phyloP scores from a whole-genome alignment of 805 yeast genomes.

The Yarrowia sp. region DNA sequence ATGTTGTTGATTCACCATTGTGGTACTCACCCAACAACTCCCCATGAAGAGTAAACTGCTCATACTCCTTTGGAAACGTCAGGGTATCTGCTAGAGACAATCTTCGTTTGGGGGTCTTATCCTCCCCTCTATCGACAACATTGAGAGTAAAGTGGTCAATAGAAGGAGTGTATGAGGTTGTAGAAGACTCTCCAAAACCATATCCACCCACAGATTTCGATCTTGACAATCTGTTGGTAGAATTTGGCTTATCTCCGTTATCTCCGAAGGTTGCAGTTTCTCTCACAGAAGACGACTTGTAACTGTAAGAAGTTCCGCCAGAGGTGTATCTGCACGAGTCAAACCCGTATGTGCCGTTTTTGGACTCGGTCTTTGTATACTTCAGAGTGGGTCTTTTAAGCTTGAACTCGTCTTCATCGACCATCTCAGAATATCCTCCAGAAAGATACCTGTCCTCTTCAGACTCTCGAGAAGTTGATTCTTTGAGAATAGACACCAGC shows the following conservation, averaged over 20 bases:
- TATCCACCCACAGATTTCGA: not conserved
- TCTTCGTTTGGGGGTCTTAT: not conserved
- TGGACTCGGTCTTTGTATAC: slow-evolving; percentile 5
- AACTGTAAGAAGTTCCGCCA: not conserved
- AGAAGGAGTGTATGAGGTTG: not conserved
- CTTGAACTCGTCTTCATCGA: not conserved
- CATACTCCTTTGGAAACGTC: not conserved
- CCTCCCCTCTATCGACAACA: not conserved
- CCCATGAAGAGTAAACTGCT: not conserved
- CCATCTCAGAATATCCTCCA: slow-evolving; percentile 7
- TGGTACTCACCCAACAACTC: not conserved
- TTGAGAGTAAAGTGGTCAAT: not conserved
- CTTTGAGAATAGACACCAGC: slow-evolving; percentile 4
- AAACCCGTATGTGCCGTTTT: slow-evolving; percentile 2
- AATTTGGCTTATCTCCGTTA: not conserved
- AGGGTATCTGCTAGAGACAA: not conserved
- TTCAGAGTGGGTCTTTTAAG: not conserved
- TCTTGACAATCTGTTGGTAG: not conserved
- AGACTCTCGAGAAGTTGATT: not conserved
- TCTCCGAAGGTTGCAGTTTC: not conserved
- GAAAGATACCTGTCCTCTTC: not conserved
- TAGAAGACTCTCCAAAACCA: not conserved
- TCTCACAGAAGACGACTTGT: not conserved
- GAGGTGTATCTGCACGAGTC: not conserved
- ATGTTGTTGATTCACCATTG: not conserved